These are phyloP conservation scores for Carex littledalei DNA, from an alignment of 176 grass and related monocot species.

Conservation along the genomic window DNA sequence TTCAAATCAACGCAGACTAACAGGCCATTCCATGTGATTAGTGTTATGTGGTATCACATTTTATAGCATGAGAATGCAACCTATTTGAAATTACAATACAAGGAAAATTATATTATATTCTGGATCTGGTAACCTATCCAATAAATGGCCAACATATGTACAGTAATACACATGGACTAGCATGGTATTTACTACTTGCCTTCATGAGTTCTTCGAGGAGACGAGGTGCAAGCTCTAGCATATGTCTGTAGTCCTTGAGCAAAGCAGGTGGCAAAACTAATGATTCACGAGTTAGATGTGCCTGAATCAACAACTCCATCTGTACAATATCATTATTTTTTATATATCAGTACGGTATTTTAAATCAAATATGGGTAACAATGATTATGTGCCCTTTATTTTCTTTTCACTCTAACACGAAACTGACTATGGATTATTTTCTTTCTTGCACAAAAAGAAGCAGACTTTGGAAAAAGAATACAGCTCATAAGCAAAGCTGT, in stretches of 20 bases:
- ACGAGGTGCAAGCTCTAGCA: constrained; percentile 98
- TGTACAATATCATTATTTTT: constrained; percentile 29
- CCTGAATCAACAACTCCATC: constrained; percentile 96
- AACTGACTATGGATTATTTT: background rate
- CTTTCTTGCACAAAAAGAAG: background rate
- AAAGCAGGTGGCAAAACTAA: constrained; percentile 52
- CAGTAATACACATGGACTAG: background rate
- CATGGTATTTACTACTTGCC: constrained; percentile 32
- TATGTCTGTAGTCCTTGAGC: constrained; percentile 79
- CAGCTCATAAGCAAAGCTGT: background rate
- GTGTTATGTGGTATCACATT: background rate
- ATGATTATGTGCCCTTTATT: background rate
- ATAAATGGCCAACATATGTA: background rate
- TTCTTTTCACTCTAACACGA: background rate
- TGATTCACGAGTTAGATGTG: constrained; percentile 77
- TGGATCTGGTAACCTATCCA: background rate
- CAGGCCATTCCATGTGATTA: background rate
- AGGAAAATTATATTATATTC: background rate
- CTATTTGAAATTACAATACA: background rate
- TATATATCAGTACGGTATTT: background rate
- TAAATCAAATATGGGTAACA: background rate
- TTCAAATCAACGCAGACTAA: background rate
- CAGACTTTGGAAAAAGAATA: background rate
- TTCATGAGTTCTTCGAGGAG: constrained; percentile 95
- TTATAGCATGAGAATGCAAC: background rate